Evolutionary conservation across 371 early-diverging fungal genomes (phyloP), one percentile per base, ranked within the genome.

Genomic region (Parasitella parasitica): DNA sequence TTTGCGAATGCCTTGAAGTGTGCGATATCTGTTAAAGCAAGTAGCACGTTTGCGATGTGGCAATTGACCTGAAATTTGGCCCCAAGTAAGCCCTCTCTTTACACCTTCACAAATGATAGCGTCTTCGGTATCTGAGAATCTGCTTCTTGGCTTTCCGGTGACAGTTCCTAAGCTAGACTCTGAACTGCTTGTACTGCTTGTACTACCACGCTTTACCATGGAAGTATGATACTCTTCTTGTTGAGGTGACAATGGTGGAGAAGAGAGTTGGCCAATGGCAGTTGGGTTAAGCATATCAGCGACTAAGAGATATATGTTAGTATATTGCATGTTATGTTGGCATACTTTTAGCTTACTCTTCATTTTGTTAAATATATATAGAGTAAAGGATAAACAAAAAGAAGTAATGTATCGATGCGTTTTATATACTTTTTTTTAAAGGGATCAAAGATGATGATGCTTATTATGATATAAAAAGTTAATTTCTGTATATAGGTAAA

Each of bases 11-110:
- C 81, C 81, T 59, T 77, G 78, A 32, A 80, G 63, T 16, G 81
- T 80, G 22, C 78, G 63, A 58, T 80, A 80, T 48, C 81, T 67
- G 50, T 80, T 80, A 54, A 80, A 80, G 41, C 81, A 80, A 28
- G 81, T 80, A 16, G 81, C 81, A 48, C 81, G 76, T 57, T 80
- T 80, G 27, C 81, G 74, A 52, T 80, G 81, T 37, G 81, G 81
- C n/a, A 80, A 56, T 56, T 76, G 78, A 12, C 73, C 67, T 22
- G 81, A 80, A 28, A 80, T 80, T 59, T 80, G 78, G 6, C 81
- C 81, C 81, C 81, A 80, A 11, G 81, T 77, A 34, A 80, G 57
- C 16, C 78, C 78, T 63, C 69, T 71, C 16, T 76, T 76, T 12
- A 80, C 81, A 48, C 81, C 81, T 50, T 80, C 73, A 49, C 81